Evolutionary conservation across 176 grass and related monocot species (phyloP).

Genomic region (Phragmites australis): DNA sequence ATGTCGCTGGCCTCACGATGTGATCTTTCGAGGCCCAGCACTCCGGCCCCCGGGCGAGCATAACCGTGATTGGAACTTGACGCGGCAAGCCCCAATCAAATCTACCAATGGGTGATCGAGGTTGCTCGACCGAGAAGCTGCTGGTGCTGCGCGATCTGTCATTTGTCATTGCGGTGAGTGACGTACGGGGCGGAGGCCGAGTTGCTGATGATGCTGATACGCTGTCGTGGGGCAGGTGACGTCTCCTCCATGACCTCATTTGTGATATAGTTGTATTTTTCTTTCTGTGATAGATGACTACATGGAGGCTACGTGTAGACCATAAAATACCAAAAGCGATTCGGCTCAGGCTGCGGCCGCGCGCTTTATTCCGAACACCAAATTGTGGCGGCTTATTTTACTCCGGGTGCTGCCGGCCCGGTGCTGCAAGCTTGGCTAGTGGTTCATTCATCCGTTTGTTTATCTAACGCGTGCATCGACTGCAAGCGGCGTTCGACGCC

Average conservation of each 20-base stretch:
- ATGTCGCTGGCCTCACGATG: neutral
- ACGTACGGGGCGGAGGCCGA: neutral
- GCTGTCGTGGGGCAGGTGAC: neutral
- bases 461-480: neutral
- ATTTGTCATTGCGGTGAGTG: neutral
- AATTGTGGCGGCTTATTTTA: constrained; percentile 1
- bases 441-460: neutral
- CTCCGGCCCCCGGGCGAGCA: too few relatives aligned
- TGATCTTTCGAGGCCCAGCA: neutral
- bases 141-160: neutral
- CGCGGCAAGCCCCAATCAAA: neutral
- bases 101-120: neutral
- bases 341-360: neutral
- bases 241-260: neutral
- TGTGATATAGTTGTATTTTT: too few relatives aligned
- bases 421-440: neutral
- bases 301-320: neutral
- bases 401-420: neutral
- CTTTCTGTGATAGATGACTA: too few relatives aligned
- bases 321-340: neutral
- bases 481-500: neutral
- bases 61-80: neutral
- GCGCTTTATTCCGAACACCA: neutral
- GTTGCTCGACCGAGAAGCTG: neutral
- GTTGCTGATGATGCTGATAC: neutral